These are phyloP conservation scores for Orbilia ellipsospora DNA, from an alignment of 2,329 filamentous ascomycete species.

Conservation along the genomic window DNA sequence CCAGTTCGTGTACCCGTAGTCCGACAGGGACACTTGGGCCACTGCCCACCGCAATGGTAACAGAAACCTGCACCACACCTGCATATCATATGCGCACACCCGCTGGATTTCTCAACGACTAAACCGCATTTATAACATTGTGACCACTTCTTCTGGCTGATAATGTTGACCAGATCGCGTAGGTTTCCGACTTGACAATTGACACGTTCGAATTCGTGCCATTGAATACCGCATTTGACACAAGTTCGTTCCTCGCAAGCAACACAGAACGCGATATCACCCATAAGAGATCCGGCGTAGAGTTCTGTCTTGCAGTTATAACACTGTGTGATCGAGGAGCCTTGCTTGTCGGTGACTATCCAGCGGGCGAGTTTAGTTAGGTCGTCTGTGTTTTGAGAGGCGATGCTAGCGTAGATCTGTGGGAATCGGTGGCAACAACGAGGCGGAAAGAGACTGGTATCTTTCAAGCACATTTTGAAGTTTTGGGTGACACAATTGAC, in stretches of 20 bases:
- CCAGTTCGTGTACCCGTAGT: not conserved
- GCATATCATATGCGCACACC: constrained; percentile 59
- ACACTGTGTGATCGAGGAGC: constrained; percentile 19
- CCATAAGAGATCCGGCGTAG: constrained; percentile 6
- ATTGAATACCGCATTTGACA: constrained; percentile 16
- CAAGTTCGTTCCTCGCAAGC: constrained; percentile 31
- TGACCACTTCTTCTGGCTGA: constrained; percentile 55
- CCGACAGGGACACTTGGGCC: constrained; percentile 40
- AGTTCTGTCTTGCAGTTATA: constrained; percentile 24
- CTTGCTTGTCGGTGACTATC: constrained; percentile 20
- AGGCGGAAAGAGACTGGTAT: constrained; percentile 34
- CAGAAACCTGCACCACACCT: constrained; percentile 48
- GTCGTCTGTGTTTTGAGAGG: constrained; percentile 13
- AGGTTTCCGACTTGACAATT: constrained; percentile 27
- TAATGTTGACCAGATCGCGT: not conserved
- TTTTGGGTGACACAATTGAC: constrained; percentile 29
- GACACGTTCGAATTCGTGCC: constrained; percentile 34
- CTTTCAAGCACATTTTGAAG: constrained; percentile 38
- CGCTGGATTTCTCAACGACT: constrained; percentile 57
- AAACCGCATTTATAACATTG: constrained; percentile 58
- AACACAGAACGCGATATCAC: constrained; percentile 34
- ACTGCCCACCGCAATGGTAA: constrained; percentile 42
- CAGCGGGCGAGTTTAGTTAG: constrained; percentile 31
- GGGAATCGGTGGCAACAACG: constrained; percentile 33
- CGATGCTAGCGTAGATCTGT: constrained; percentile 27